These are phyloP conservation scores for Hibiscus trionum DNA, from an alignment of 345 rosid genomes.

Conservation along the genomic window DNA sequence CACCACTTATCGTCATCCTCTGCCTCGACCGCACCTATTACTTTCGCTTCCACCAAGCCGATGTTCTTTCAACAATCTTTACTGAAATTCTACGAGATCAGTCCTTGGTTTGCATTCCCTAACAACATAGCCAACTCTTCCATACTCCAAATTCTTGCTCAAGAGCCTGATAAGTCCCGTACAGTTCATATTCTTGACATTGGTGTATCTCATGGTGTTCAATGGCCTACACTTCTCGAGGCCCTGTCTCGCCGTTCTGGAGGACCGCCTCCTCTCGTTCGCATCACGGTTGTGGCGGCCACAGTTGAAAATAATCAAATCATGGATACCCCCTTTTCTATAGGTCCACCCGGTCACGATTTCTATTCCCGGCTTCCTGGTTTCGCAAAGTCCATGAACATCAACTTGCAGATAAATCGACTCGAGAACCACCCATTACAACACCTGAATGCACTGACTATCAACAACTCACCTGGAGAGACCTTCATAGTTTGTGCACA, in stretches of 20 bases:
- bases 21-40: conserved; percentile 21
- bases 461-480: conserved; percentile 42
- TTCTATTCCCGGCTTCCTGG: conserved; percentile 41
- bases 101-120: conserved; percentile 91
- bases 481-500: conserved; percentile 57
- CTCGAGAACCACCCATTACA: conserved; percentile 40
- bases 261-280: conserved; percentile 65
- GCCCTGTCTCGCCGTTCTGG: conserved; percentile 54
- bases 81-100: conserved; percentile 73
- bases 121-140: conserved; percentile 77
- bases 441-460: conserved; percentile 27
- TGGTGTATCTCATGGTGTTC: conserved; percentile 91
- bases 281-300: conserved; percentile 50
- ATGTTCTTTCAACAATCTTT: conserved; percentile 61
- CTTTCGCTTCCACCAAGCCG: conserved; percentile 64
- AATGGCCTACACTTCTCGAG: conserved; percentile 90
- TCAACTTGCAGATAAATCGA: conserved; percentile 52
- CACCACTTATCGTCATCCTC: conserved; percentile 40
- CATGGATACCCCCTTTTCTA: conserved; percentile 48
- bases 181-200: conserved; percentile 76
- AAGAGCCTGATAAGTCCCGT: conserved; percentile 23
- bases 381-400: conserved; percentile 66
- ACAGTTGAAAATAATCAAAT: conserved; percentile 23
- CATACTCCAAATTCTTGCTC: conserved; percentile 65
- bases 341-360: conserved; percentile 61